Evolutionary conservation across 2,329 filamentous ascomycete genomes (phyloP).

Genomic region (Cladophialophora chaetospira): DNA sequence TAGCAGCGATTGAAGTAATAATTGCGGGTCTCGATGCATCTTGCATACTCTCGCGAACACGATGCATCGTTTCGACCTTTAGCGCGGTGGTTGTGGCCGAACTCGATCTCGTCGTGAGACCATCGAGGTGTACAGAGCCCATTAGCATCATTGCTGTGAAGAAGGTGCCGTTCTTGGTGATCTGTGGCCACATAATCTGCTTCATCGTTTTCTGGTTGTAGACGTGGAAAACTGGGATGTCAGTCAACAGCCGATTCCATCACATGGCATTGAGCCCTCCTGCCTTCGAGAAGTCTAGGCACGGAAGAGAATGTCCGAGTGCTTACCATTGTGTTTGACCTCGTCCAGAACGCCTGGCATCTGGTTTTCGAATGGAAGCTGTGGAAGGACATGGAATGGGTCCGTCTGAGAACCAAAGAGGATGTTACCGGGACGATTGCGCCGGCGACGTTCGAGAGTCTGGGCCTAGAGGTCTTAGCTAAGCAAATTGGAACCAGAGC

Average conservation of each 20-base stretch:
- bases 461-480: not conserved
- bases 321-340: constrained; percentile 19
- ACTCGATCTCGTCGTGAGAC: not conserved
- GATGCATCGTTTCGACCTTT: constrained; percentile 21
- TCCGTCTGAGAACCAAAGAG: constrained; percentile 21
- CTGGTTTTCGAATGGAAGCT: constrained; percentile 13
- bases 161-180: constrained; percentile 14
- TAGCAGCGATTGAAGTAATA: constrained; percentile 17
- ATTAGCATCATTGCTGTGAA: constrained; percentile 22
- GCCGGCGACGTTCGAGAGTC: constrained; percentile 5
- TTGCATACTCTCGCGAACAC: constrained; percentile 12
- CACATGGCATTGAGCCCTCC: not conserved
- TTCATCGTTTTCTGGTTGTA: constrained; percentile 18
- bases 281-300: not conserved
- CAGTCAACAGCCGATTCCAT: not conserved
- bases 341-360: constrained; percentile 18
- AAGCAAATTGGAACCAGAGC: not conserved
- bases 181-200: constrained; percentile 17
- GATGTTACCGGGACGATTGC: constrained; percentile 12
- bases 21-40: constrained; percentile 4
- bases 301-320: not conserved
- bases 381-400: constrained; percentile 13
- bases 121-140: constrained; percentile 23
- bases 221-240: constrained; percentile 11
- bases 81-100: constrained; percentile 13